These are phyloP conservation scores for Quercus tomentella DNA, from an alignment of 331 rosid genomes.

Conservation along the genomic window DNA sequence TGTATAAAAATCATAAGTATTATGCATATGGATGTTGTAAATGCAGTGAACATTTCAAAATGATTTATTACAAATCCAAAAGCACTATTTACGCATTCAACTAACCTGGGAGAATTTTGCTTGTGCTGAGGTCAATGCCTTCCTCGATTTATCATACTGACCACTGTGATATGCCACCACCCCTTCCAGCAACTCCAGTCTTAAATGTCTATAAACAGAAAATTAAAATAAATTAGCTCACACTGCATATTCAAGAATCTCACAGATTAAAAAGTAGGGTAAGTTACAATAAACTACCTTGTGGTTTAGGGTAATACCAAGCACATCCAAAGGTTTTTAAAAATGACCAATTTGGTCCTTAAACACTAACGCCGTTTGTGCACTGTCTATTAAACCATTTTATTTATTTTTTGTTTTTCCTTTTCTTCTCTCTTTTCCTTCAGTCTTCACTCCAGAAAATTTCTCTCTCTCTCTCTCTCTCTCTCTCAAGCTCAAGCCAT, in stretches of 20 bases:
- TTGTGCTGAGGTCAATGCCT: slow-evolving; percentile 58
- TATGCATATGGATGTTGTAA: not conserved
- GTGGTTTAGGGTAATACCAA: too few relatives aligned
- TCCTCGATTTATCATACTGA: slow-evolving; percentile 58
- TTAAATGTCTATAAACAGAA: slow-evolving; percentile 54
- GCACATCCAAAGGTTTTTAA: too few relatives aligned
- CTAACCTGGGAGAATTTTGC: slow-evolving; percentile 60
- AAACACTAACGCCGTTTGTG: too few relatives aligned
- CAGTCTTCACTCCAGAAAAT: too few relatives aligned
- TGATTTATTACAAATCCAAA: not conserved
- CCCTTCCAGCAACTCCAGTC: slow-evolving; percentile 91
- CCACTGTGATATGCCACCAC: slow-evolving; percentile 89
- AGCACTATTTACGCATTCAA: not conserved
- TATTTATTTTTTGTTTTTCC: too few relatives aligned
- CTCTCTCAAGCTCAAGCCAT: too few relatives aligned
- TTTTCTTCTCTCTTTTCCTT: too few relatives aligned
- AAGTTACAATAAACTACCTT: too few relatives aligned
- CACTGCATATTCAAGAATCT: not conserved
- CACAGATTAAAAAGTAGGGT: not conserved
- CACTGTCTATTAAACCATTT: too few relatives aligned
- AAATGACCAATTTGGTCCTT: too few relatives aligned
- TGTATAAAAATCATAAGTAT: not conserved
- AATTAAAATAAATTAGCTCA: slow-evolving; percentile 8
- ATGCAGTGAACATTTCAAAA: not conserved
- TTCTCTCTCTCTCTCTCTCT: too few relatives aligned